Evolutionary conservation across 2,329 filamentous ascomycete genomes (phyloP).

Genomic region (Fusarium udum): DNA sequence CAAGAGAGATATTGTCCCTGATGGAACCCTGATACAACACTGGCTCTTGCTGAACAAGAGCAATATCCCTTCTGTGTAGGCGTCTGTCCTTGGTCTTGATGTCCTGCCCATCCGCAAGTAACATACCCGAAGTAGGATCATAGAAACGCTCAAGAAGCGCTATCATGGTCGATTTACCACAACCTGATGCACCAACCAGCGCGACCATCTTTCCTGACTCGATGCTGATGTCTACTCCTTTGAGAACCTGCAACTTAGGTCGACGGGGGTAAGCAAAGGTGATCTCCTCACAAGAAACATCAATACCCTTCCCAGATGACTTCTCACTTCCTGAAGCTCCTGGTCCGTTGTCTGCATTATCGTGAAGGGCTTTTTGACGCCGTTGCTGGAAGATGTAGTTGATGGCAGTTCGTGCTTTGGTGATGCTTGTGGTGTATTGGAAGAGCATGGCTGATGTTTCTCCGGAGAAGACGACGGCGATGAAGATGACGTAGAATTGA

Average conservation of each 20-base stretch:
- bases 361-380: conserved; percentile 43
- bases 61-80: conserved; percentile 48
- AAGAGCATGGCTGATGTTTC: conserved; percentile 55
- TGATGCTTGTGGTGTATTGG: conserved; percentile 61
- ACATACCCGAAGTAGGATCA: conserved; percentile 46
- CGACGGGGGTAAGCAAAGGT: conserved; percentile 66
- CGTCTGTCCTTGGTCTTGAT: conserved; percentile 44
- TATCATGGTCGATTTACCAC: conserved; percentile 69
- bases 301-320: conserved; percentile 40
- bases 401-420: conserved; percentile 58
- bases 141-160: conserved; percentile 59
- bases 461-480: conserved; percentile 58
- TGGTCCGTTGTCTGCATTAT: conserved; percentile 40
- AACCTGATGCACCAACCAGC: conserved; percentile 66
- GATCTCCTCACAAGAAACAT: conserved; percentile 61
- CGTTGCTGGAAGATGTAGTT: conserved; percentile 60
- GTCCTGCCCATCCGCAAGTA: conserved; percentile 45
- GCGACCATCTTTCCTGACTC: conserved; percentile 60
- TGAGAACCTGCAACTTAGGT: conserved; percentile 48
- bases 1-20: conserved; percentile 65
- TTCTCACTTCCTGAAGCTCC: background rate
- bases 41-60: conserved; percentile 55
- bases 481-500: conserved; percentile 62
- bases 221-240: conserved; percentile 54
- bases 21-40: conserved; percentile 61